Conservation (phyloP, 805 yeast genomes). For the Hyphopichia homilentoma region DNA sequence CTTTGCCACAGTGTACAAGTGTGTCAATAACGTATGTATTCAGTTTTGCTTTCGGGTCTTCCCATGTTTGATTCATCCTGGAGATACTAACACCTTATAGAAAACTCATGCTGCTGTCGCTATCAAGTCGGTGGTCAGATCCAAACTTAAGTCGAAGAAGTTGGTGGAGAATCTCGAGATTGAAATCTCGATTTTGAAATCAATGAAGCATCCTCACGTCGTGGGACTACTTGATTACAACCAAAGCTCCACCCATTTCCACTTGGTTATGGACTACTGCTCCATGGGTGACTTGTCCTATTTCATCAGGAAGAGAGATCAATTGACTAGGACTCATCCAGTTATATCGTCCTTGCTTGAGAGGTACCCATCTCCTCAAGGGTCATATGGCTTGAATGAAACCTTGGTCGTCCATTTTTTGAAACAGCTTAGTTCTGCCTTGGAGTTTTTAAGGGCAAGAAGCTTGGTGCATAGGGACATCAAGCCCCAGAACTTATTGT, state of each 20-base stretch:
- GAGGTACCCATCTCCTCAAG: slow-evolving; percentile 78
- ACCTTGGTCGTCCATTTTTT: slow-evolving; percentile 77
- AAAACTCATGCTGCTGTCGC: slow-evolving; percentile 66
- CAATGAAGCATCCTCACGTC: slow-evolving; percentile 88
- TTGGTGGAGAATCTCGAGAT: slow-evolving; percentile 86
- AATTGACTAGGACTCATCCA: slow-evolving; percentile 71
- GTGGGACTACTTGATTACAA: slow-evolving; percentile 82
- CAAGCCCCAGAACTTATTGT: slow-evolving; percentile 84
- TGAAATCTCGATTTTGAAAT: slow-evolving; percentile 84
- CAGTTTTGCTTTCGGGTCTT: slow-evolving; percentile 1
- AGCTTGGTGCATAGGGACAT: slow-evolving; percentile 93
- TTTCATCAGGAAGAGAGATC: slow-evolving; percentile 74
- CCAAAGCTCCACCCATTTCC: slow-evolving; percentile 74
- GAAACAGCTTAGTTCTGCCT: slow-evolving; percentile 81
- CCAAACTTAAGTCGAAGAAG: slow-evolving; percentile 80
- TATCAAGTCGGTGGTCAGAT: slow-evolving; percentile 79
- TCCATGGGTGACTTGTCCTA: slow-evolving; percentile 90
- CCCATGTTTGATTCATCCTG: too few relatives aligned
- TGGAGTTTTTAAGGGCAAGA: slow-evolving; percentile 74
- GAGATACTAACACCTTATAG: slow-evolving; percentile 7
- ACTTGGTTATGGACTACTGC: slow-evolving; percentile 94
- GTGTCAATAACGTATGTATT: slow-evolving; percentile 44
- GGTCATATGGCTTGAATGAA: slow-evolving; percentile 75
- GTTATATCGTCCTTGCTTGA: slow-evolving; percentile 70
- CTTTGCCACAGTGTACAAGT: slow-evolving; percentile 93